phyloP scores from a whole-genome alignment of 345 rosid species.

The Turritis glabra region DNA sequence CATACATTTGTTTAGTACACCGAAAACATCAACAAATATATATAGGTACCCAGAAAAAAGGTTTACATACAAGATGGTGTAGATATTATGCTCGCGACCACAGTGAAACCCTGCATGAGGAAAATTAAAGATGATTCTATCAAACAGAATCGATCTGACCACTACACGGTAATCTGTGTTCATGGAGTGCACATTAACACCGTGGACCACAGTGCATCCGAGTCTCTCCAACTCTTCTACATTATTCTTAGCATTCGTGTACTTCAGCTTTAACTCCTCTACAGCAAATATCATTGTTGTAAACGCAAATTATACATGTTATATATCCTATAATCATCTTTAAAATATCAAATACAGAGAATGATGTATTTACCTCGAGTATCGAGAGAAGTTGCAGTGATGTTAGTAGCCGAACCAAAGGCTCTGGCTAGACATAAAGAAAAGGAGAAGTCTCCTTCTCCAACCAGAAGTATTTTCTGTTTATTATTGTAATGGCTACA shows the following conservation, averaged over 20 bases:
- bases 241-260: conserved; percentile 26
- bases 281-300: neutral
- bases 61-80: conserved; percentile 8
- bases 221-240: conserved; percentile 9
- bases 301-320: neutral
- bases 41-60: neutral
- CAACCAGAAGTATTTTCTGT: conserved; percentile 45
- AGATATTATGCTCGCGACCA: neutral
- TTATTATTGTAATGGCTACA: conserved; percentile 38
- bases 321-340: neutral
- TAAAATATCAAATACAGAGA: no score
- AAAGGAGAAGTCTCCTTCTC: conserved; percentile 60
- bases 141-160: neutral
- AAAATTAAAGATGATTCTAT: conserved; percentile 42
- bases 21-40: neutral
- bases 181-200: conserved; percentile 36
- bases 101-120: conserved; percentile 43
- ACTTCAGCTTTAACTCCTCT: conserved; percentile 12
- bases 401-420: conserved; percentile 48
- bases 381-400: conserved; percentile 53
- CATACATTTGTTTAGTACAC: neutral
- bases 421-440: conserved; percentile 46
- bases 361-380: conserved; percentile 16
- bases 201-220: conserved; percentile 37
- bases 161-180: neutral